Conservation (phyloP, 345 rosid species). For the Citrus unshiu region DNA sequence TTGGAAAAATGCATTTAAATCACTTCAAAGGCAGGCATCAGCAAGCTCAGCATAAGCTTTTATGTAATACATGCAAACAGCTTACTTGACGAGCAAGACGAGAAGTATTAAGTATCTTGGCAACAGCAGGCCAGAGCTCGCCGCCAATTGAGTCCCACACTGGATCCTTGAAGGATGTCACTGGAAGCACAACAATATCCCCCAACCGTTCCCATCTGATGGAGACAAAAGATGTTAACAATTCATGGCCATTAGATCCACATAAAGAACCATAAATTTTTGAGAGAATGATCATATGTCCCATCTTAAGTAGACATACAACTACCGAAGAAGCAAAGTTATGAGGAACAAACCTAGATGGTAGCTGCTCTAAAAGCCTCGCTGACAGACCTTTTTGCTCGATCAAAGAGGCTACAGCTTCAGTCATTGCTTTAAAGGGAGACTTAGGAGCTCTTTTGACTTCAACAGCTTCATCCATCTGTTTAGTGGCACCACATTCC, state of each 20-base stretch:
- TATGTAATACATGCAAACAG: background rate
- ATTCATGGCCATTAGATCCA: background rate
- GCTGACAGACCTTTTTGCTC: slow-evolving; percentile 45
- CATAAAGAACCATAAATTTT: background rate
- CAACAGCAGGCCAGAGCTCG: slow-evolving; percentile 73
- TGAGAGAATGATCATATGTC: background rate
- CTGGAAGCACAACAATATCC: slow-evolving; percentile 83
- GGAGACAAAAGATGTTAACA: slow-evolving; percentile 17
- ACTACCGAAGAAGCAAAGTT: slow-evolving; percentile 7
- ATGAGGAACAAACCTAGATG: slow-evolving; percentile 51
- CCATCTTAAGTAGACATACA: background rate
- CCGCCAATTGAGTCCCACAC: slow-evolving; percentile 59
- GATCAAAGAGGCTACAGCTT: slow-evolving; percentile 49
- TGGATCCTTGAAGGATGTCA: slow-evolving; percentile 72
- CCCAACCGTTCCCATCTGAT: slow-evolving; percentile 90
- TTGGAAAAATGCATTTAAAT: background rate
- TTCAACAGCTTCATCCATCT: slow-evolving; percentile 49
- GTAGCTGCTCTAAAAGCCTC: slow-evolving; percentile 63
- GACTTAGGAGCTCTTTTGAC: slow-evolving; percentile 52
- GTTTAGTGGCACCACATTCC: slow-evolving; percentile 53
- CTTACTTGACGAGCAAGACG: slow-evolving; percentile 88
- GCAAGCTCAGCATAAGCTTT: background rate
- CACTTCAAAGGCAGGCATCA: background rate
- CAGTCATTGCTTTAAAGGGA: slow-evolving; percentile 57
- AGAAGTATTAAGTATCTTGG: slow-evolving; percentile 52